phyloP scores from a whole-genome alignment of 2,329 filamentous ascomycete species.

The Conoideocrella luteorostrata region DNA sequence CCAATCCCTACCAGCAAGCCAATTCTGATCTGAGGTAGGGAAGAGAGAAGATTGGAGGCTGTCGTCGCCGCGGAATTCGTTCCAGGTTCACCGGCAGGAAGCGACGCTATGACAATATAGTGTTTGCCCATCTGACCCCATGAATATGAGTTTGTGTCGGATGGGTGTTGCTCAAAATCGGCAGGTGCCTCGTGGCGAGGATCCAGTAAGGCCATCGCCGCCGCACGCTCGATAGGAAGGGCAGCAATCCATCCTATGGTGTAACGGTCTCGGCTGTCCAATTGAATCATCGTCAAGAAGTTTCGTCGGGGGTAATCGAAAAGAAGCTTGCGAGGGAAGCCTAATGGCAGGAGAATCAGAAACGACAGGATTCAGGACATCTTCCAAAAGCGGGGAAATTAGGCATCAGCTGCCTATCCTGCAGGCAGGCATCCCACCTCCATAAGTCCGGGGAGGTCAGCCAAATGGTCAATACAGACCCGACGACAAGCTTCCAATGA shows the following conservation, averaged over 20 bases:
- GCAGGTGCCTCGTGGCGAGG: conserved; percentile 11
- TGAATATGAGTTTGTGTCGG: conserved; percentile 20
- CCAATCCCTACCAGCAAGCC: conserved; percentile 29
- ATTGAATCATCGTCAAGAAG: conserved; percentile 2
- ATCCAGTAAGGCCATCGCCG: conserved; percentile 20
- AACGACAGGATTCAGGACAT: too few relatives aligned
- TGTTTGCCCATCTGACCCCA: conserved; percentile 19
- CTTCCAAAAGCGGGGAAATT: too few relatives aligned
- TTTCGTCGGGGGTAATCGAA: too few relatives aligned
- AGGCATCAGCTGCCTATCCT: too few relatives aligned
- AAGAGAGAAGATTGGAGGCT: conserved; percentile 8
- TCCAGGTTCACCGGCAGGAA: conserved; percentile 15
- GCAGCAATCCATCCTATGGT: conserved; percentile 21
- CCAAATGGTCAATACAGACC: too few relatives aligned
- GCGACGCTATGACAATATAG: conserved; percentile 20
- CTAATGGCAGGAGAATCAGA: too few relatives aligned
- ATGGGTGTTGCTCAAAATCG: conserved; percentile 6
- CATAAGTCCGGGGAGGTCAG: too few relatives aligned
- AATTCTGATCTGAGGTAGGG: conserved; percentile 14
- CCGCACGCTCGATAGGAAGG: not conserved
- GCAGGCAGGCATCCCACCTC: too few relatives aligned
- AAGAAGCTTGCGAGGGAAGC: too few relatives aligned
- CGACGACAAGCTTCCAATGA: too few relatives aligned
- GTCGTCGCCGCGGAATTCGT: conserved; percentile 10
- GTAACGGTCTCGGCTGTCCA: conserved; percentile 9